Percentiles rank a stretch among this genome's conserved stretches.
These are phyloP conservation scores for Inga laurina DNA, from an alignment of 306 rosid species.

Conservation along the genomic window DNA sequence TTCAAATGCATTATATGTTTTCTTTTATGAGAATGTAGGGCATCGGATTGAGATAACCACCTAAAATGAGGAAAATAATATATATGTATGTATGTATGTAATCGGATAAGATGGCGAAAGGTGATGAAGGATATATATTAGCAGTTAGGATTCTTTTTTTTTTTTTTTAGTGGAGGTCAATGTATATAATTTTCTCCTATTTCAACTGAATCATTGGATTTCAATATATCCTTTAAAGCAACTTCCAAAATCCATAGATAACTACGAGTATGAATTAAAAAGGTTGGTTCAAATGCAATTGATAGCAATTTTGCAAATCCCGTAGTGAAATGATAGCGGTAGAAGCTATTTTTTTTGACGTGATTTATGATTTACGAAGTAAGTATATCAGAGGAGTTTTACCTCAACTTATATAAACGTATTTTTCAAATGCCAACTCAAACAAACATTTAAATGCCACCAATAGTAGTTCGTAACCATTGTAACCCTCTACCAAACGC, in stretches of 20 bases:
- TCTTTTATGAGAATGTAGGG: neutral
- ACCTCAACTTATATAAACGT: accelerated
- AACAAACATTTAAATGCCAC: neutral
- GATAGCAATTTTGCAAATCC: neutral
- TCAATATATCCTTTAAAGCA: neutral
- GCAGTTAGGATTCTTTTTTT: neutral
- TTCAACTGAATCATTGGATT: neutral
- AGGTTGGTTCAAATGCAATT: neutral
- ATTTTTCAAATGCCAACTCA: no score
- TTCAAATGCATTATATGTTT: neutral
- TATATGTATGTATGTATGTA: no score
- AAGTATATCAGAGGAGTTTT: no score
- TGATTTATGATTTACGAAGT: no score
- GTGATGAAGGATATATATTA: neutral
- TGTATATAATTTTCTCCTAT: neutral
- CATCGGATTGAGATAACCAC: neutral
- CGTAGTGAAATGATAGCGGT: neutral
- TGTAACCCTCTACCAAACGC: no score
- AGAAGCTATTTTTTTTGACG: no score
- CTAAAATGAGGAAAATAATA: neutral
- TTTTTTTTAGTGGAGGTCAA: neutral
- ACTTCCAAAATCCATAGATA: neutral
- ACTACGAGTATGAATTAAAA: neutral
- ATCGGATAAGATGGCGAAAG: neutral
- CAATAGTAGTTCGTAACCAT: neutral